These are phyloP conservation scores for Poa pratensis DNA, from an alignment of 176 grass and related monocot species.

Conservation along the genomic window DNA sequence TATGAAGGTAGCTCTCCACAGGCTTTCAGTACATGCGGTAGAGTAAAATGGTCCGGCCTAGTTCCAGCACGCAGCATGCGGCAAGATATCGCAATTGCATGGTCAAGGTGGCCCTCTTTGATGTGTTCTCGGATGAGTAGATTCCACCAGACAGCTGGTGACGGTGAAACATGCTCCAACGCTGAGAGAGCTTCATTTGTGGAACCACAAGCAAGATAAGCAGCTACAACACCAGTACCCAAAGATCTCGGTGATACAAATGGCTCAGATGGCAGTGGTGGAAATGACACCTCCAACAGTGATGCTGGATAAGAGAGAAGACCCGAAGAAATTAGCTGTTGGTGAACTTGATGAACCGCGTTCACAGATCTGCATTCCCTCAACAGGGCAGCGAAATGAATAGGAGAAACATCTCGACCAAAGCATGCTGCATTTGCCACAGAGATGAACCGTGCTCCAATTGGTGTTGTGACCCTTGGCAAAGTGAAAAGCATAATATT, in stretches of 20 bases:
- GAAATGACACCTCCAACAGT: constrained; percentile 39
- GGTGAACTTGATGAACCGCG: constrained; percentile 56
- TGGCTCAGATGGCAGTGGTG: constrained; percentile 40
- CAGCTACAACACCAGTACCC: constrained; percentile 46
- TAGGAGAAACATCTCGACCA: constrained; percentile 28
- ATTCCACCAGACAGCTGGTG: constrained; percentile 76
- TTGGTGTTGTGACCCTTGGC: constrained; percentile 28
- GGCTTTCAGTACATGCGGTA: constrained; percentile 78
- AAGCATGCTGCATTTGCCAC: constrained; percentile 40
- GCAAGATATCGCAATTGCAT: constrained; percentile 58
- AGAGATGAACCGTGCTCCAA: constrained; percentile 28
- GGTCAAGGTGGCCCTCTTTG: constrained; percentile 61
- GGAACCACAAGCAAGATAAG: constrained; percentile 50
- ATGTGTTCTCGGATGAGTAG: constrained; percentile 65
- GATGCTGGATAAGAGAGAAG: constrained; percentile 49
- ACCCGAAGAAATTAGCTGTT: constrained; percentile 47
- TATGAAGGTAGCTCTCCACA: constrained; percentile 80
- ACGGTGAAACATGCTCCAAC: constrained; percentile 60
- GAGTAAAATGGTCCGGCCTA: constrained; percentile 73
- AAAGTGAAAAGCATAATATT: constrained; percentile 47
- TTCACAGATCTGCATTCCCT: constrained; percentile 52
- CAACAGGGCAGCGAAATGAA: constrained; percentile 47
- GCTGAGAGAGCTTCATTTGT: constrained; percentile 44
- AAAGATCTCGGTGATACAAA: constrained; percentile 50
- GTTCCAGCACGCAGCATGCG: constrained; percentile 70